Percentiles rank a stretch among this genome's conserved stretches.
phyloP scores from a whole-genome alignment of 768 basidiomycete species.

The Favolaschia claudopus region DNA sequence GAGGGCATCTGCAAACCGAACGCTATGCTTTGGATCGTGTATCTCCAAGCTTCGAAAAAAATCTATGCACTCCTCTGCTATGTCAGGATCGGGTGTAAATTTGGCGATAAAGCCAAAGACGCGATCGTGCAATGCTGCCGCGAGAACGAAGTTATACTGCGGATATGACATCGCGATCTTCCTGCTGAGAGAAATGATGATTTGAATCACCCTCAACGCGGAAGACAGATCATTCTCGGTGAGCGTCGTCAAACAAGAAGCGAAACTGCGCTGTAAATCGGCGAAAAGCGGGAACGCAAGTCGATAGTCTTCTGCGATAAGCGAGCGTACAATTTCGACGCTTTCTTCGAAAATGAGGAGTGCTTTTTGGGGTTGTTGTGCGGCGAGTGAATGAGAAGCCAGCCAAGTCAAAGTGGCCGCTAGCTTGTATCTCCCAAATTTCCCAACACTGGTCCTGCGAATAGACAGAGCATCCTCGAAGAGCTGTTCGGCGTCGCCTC shows the following conservation, averaged over 20 bases:
- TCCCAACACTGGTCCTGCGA: not conserved
- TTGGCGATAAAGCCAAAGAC: constrained; percentile 13
- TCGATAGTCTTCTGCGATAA: constrained; percentile 7
- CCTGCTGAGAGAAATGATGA: constrained; percentile 4
- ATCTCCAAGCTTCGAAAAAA: constrained; percentile 17
- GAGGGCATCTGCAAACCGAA: constrained; percentile 6
- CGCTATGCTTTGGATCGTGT: not conserved
- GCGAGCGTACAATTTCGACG: constrained; percentile 1
- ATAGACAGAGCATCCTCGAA: constrained; percentile 17
- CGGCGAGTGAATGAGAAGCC: constrained; percentile 1
- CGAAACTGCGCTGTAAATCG: constrained; percentile 11
- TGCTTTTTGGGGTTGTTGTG: constrained; percentile 13
- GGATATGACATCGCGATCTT: not conserved
- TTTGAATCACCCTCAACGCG: constrained; percentile 11
- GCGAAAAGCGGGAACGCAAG: constrained; percentile 11
- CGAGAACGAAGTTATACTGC: constrained; percentile 11
- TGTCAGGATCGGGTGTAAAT: not conserved
- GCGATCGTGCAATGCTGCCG: constrained; percentile 21
- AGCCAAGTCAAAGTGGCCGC: constrained; percentile 8
- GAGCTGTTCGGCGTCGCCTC: not conserved
- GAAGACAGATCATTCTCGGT: not conserved
- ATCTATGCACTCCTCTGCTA: constrained; percentile 11
- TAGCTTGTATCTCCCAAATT: constrained; percentile 11
- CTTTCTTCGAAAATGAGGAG: constrained; percentile 18
- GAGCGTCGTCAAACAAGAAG: not conserved